Evolutionary conservation across 1,139 yeast species (phyloP).

Genomic region (Dujonia santamariae): DNA sequence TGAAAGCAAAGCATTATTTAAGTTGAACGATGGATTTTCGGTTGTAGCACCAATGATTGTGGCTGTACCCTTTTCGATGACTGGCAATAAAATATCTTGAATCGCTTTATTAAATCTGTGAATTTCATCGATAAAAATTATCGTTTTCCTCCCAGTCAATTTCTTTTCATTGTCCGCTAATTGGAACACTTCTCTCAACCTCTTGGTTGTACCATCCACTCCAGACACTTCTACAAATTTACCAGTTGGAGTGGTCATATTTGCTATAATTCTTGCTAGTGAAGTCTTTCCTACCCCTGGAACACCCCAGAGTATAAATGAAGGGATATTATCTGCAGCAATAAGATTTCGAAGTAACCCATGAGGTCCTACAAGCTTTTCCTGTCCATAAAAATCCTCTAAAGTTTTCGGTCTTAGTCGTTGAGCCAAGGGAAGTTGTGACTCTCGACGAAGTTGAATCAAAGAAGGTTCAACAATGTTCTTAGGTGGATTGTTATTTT

Average conservation of each 20-base stretch:
- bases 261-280: conserved; percentile 56
- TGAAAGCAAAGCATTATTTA: conserved; percentile 84
- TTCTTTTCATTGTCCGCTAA: conserved; percentile 68
- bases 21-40: conserved; percentile 90
- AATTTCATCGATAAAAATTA: conserved; percentile 87
- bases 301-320: conserved; percentile 92
- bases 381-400: conserved; percentile 84
- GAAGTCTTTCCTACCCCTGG: conserved; percentile 97
- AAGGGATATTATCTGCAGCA: conserved; percentile 62
- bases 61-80: conserved; percentile 64
- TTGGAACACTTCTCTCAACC: conserved; percentile 68
- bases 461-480: conserved; percentile 3
- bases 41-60: conserved; percentile 92
- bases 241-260: conserved; percentile 48
- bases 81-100: conserved; percentile 80
- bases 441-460: conserved; percentile 38
- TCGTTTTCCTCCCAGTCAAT: conserved; percentile 67
- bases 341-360: conserved; percentile 75
- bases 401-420: conserved; percentile 71
- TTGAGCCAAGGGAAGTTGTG: conserved; percentile 79
- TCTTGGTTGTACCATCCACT: conserved; percentile 69
- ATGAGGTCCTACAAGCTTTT: conserved; percentile 68
- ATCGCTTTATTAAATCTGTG: conserved; percentile 88
- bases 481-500: conserved; percentile 8
- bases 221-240: conserved; percentile 83